Percentiles rank a stretch among this genome's conserved stretches.
Evolutionary conservation across 2,329 filamentous ascomycete genomes (phyloP).

Genomic region (Verticillium nubilum): DNA sequence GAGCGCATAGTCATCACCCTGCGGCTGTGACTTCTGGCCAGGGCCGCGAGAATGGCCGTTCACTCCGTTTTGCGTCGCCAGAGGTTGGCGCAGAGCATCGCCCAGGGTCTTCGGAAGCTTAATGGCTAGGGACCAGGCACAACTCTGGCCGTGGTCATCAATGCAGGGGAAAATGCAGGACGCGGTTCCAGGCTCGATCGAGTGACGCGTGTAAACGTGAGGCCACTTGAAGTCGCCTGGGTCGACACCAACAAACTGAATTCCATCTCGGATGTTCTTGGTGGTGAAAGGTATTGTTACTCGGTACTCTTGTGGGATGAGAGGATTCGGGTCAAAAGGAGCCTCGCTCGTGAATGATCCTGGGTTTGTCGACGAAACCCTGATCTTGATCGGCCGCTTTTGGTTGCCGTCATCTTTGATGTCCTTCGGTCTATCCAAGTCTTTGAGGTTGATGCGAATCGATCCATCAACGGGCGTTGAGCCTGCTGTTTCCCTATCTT

Average conservation of each 20-base stretch:
- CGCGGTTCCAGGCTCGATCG: constrained; percentile 69
- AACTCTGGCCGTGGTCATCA: constrained; percentile 76
- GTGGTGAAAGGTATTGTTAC: constrained; percentile 71
- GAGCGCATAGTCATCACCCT: constrained; percentile 34
- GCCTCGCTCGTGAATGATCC: background rate
- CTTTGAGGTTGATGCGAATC: constrained; percentile 38
- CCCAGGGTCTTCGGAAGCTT: constrained; percentile 82
- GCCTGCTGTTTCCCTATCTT: constrained; percentile 48
- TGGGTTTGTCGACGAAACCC: constrained; percentile 28
- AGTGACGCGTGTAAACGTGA: constrained; percentile 85
- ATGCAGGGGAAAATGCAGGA: constrained; percentile 91
- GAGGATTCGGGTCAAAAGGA: background rate
- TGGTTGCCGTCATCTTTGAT: constrained; percentile 1
- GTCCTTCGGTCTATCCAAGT: constrained; percentile 9
- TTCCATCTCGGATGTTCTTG: constrained; percentile 71
- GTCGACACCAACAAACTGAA: constrained; percentile 87
- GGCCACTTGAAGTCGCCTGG: constrained; percentile 78
- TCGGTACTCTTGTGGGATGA: constrained; percentile 39
- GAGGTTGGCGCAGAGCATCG: constrained; percentile 57
- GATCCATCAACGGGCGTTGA: constrained; percentile 52
- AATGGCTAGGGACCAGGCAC: constrained; percentile 83
- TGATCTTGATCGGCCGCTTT: constrained; percentile 35
- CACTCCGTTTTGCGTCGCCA: constrained; percentile 30
- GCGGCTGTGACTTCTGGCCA: constrained; percentile 30
- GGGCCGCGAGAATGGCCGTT: constrained; percentile 23